Base-by-base conservation (phyloP, 2,329 filamentous ascomycete species). In the Sporothrix dimorphospora region DNA sequence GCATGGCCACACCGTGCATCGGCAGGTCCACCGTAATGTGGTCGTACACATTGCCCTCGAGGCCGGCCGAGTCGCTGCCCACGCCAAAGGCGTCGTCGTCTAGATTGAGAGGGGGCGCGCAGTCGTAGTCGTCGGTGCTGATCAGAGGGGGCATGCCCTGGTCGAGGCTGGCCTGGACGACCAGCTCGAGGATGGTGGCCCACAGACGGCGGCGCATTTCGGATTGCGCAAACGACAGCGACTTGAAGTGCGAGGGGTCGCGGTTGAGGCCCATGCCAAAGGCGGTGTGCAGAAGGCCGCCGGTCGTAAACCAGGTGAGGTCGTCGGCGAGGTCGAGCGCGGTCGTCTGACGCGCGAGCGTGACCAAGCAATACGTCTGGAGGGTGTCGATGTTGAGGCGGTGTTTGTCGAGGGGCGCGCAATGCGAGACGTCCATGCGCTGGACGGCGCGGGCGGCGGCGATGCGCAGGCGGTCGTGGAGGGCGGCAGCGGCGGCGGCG, bases 261-360 rank as follows among this genome's bases (percentile, higher is more conserved):
- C 86, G 83, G 76, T 90, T 87, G 6, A 89, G 80, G 3, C 88
- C 88, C 82, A 89, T 88, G 71, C 83, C 83, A 76, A 90, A 85
- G 69, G 87, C 88, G 8, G 82, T 83, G 12, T 87, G 81, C n/a
- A 88, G 73, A 12, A 89, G 73, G 0, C 81, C 78, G 0, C 88
- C 88, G 0, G 83, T 80, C 1, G 84, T 81, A 42, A 87, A 82
- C 86, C 86, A 89, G 1, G 82, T 80, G 4, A 88, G 76, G 73
- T 89, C 87, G 5, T 82, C 82, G 3, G 82, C 83, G 5, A 72
- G 19, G 47, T 75, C 73, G 3, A 88, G 80, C 14, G 81, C 82
- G 38, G 83, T 83, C 0, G 73, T 73, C 74, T 76, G 74, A 2
- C 75, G 72, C 47, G 74, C 74, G 1, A 76, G 40, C 1, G 71